phyloP scores from a whole-genome alignment of 225 moss, liverwort and hornwort genomes.

The Sphagnum tenellum region DNA sequence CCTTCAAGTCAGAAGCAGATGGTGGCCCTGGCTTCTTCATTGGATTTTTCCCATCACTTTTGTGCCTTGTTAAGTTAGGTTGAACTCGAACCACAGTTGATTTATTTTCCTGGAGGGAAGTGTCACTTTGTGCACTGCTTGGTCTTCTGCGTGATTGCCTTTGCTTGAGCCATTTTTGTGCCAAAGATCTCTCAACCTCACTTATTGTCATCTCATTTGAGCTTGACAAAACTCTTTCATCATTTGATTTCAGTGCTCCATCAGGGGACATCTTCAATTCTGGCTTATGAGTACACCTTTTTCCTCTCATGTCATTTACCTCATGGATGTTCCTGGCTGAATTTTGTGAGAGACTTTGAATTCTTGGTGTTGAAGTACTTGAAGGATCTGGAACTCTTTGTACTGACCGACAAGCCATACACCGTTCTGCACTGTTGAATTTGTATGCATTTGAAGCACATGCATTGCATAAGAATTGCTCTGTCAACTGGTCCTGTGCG shows the following conservation, averaged over 20 bases:
- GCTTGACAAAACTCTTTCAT: background rate
- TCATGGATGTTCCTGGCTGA: constrained; percentile 7
- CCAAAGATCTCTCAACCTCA: constrained; percentile 31
- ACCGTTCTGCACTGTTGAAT: constrained; percentile 5
- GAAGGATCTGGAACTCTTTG: constrained; percentile 7
- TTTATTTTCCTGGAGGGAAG: constrained; percentile 16
- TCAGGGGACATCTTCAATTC: constrained; percentile 11
- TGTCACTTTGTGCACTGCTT: constrained; percentile 11
- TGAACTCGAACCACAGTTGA: constrained; percentile 19
- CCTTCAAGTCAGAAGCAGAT: constrained; percentile 19
- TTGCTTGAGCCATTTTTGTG: constrained; percentile 60
- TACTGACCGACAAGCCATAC: constrained; percentile 9
- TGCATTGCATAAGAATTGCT: background rate
- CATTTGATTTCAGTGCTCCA: constrained; percentile 6
- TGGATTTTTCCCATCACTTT: constrained; percentile 4
- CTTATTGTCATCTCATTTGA: constrained; percentile 8
- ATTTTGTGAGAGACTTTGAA: constrained; percentile 12
- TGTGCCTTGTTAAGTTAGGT: constrained; percentile 7
- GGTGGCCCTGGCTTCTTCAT: constrained; percentile 24
- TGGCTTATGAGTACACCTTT: no score
- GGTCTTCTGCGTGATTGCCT: constrained; percentile 24
- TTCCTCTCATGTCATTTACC: constrained; percentile 1
- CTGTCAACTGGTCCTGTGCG: constrained; percentile 2
- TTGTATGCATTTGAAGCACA: constrained; percentile 5
- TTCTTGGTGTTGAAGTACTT: constrained; percentile 1